These are phyloP conservation scores for Fusarium sp. DNA, from an alignment of 2,329 filamentous ascomycete genomes.

Conservation along the genomic window DNA sequence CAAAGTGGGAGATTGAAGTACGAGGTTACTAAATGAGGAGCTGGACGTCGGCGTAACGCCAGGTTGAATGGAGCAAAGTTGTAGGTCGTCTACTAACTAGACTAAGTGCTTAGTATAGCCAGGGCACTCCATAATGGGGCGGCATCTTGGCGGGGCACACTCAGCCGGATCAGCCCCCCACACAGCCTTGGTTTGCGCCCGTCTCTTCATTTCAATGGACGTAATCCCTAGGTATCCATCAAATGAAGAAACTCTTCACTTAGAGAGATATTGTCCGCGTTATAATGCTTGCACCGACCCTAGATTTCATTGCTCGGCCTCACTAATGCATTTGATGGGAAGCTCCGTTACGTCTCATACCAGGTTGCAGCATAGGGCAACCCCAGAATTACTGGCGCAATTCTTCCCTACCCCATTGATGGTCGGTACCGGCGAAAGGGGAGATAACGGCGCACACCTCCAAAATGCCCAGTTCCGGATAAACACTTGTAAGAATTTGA, in stretches of 20 bases:
- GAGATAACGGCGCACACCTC: no score
- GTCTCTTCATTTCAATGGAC: neutral
- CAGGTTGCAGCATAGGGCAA: slow-evolving; percentile 17
- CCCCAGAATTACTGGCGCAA: slow-evolving; percentile 6
- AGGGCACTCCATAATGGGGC: slow-evolving; percentile 27
- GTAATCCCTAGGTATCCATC: no score
- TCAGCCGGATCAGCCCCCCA: neutral
- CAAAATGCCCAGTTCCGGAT: neutral
- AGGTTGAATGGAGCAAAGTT: slow-evolving; percentile 31
- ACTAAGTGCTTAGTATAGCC: slow-evolving; percentile 1
- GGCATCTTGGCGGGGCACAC: slow-evolving; percentile 21
- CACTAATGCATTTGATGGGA: no score
- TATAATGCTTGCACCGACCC: no score
- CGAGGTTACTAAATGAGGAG: slow-evolving; percentile 12
- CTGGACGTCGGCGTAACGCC: slow-evolving; percentile 22
- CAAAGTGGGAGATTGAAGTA: slow-evolving; percentile 2
- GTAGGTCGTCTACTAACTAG: neutral
- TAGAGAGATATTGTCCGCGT: no score
- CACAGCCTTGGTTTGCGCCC: slow-evolving; percentile 20
- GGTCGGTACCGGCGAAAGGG: no score
- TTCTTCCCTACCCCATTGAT: neutral
- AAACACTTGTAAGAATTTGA: neutral
- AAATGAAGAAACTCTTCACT: no score
- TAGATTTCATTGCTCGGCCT: no score
- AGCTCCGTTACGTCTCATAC: neutral